Conservation (phyloP, 2,329 filamentous ascomycete species). For the Hysterium pulicare region DNA sequence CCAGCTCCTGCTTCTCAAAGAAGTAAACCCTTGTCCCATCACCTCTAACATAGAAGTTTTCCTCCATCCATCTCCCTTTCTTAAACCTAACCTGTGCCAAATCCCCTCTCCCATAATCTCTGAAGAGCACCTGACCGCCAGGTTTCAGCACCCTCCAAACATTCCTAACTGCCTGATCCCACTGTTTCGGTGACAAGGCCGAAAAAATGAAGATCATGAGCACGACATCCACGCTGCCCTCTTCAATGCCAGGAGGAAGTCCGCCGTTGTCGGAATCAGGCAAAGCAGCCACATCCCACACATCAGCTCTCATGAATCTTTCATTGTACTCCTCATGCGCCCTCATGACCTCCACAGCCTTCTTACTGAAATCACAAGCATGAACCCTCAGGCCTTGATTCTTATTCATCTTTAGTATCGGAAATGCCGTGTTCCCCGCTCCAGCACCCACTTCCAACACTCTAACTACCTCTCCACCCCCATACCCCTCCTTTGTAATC, state of each 20-base stretch:
- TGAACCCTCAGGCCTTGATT: slow-evolving; percentile 81
- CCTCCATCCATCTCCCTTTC: slow-evolving; percentile 87
- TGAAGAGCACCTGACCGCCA: slow-evolving; percentile 89
- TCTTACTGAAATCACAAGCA: slow-evolving; percentile 95
- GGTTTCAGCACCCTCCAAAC: slow-evolving; percentile 81
- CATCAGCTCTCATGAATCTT: slow-evolving; percentile 75
- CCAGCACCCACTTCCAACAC: slow-evolving; percentile 91
- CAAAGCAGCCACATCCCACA: slow-evolving; percentile 76
- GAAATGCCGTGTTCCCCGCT: slow-evolving; percentile 94
- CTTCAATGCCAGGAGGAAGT: slow-evolving; percentile 71
- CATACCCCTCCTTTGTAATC: slow-evolving; percentile 68
- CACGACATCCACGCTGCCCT: slow-evolving; percentile 84
- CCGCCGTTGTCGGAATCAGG: slow-evolving; percentile 47
- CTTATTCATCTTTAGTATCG: slow-evolving; percentile 77
- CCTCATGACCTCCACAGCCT: slow-evolving; percentile 90
- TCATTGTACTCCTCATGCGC: slow-evolving; percentile 71
- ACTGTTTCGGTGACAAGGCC: slow-evolving; percentile 79
- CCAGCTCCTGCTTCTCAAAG: slow-evolving; percentile 83
- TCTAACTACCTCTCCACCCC: slow-evolving; percentile 66
- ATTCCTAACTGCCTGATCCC: slow-evolving; percentile 77
- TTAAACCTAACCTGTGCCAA: slow-evolving; percentile 96
- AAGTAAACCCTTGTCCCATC: slow-evolving; percentile 98
- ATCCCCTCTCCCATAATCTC: slow-evolving; percentile 94
- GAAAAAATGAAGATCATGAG: slow-evolving; percentile 98
- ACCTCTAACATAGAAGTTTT: slow-evolving; percentile 95